A percentile compares a stretch with the other conserved stretches of the same genome.
phyloP scores from a whole-genome alignment of 192 early-diverging fungal species.

The Chytriomyces confervae region DNA sequence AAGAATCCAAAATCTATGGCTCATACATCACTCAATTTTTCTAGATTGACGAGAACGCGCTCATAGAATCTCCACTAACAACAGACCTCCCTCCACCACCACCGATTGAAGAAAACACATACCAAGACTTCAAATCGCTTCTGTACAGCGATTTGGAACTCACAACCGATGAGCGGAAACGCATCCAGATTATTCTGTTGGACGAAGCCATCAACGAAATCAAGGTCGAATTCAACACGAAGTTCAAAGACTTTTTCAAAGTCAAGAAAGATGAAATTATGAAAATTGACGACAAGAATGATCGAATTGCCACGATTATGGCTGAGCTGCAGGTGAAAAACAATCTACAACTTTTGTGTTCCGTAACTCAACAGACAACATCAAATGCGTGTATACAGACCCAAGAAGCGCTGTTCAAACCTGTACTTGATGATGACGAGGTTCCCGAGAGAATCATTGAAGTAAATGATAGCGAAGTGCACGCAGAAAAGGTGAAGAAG shows the following conservation, averaged over 20 bases:
- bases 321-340: constrained; percentile 43
- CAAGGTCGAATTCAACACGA: constrained; percentile 59
- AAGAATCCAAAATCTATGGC: too few species aligned
- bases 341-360: not conserved
- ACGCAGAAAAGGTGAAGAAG: constrained; percentile 53
- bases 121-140: constrained; percentile 34
- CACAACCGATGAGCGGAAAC: constrained; percentile 57
- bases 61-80: not conserved
- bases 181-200: constrained; percentile 57
- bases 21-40: not conserved
- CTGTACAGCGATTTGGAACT: constrained; percentile 58
- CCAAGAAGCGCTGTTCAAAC: constrained; percentile 53
- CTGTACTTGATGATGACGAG: constrained; percentile 61
- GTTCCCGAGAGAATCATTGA: constrained; percentile 61
- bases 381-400: constrained; percentile 12
- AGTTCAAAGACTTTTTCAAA: constrained; percentile 53
- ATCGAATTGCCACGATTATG: constrained; percentile 56
- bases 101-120: not conserved
- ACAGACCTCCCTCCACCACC: not conserved
- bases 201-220: constrained; percentile 51
- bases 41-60: not conserved
- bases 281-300: constrained; percentile 68
- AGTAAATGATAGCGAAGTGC: constrained; percentile 61
- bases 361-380: constrained; percentile 4
- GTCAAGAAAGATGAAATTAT: constrained; percentile 59